These are phyloP conservation scores for Elymus sibiricus DNA, from an alignment of 176 grass and related monocot species.

Conservation along the genomic window DNA sequence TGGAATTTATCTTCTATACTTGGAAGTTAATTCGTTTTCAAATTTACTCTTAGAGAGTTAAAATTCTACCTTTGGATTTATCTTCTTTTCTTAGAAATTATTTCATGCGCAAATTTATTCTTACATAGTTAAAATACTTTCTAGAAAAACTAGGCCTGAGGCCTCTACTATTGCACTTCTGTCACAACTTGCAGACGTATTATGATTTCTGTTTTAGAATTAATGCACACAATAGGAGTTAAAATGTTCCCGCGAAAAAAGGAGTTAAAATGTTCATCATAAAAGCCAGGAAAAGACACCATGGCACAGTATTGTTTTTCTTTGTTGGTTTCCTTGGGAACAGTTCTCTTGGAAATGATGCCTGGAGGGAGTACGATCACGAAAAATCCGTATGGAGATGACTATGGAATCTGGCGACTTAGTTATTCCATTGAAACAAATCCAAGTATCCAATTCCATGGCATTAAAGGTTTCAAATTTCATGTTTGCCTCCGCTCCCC, in stretches of 20 bases:
- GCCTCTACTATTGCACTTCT: neutral
- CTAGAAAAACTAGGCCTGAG: neutral
- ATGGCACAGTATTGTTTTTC: neutral
- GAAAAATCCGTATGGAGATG: neutral
- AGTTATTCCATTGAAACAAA: neutral
- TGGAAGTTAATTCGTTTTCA: neutral
- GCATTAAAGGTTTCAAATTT: neutral
- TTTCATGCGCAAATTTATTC: neutral
- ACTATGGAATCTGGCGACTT: neutral
- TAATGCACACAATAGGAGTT: neutral
- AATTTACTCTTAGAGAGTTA: neutral
- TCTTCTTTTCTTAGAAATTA: neutral
- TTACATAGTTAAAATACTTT: too few relatives aligned
- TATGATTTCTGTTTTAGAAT: neutral
- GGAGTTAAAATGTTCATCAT: neutral
- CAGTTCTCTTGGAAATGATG: slow-evolving; percentile 25
- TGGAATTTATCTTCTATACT: slow-evolving; percentile 10
- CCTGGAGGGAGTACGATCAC: neutral
- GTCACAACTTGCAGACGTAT: neutral
- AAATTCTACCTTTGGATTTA: neutral
- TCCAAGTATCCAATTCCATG: neutral
- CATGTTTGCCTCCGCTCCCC: neutral
- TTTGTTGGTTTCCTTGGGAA: neutral
- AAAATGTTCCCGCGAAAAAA: neutral
- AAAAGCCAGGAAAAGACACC: neutral